Conservation (phyloP, 1,284 basidiomycete species). For the Leccinum fallax region DNA sequence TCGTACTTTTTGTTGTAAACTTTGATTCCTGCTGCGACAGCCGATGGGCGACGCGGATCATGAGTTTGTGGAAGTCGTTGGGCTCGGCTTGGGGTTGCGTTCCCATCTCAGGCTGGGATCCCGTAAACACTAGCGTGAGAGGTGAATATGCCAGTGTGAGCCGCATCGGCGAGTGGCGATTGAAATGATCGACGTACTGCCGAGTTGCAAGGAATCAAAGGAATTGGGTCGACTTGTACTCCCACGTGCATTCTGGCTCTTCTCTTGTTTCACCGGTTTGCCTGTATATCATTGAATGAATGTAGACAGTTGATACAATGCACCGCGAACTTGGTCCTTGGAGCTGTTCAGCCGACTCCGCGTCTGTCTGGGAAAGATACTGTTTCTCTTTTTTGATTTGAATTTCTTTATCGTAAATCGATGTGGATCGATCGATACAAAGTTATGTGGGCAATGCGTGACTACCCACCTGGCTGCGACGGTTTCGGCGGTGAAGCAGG, state of each 20-base stretch:
- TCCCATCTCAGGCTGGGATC: constrained; percentile 8
- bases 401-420: neutral
- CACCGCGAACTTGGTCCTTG: constrained; percentile 11
- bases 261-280: constrained; percentile 25
- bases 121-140: constrained; percentile 4
- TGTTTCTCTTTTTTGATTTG: constrained; percentile 8
- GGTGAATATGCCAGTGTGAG: neutral
- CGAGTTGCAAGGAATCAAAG: neutral
- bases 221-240: neutral
- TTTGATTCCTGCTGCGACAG: constrained; percentile 38
- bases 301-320: neutral
- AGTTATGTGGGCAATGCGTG: neutral
- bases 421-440: neutral
- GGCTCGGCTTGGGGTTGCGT: constrained; percentile 7
- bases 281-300: constrained; percentile 2
- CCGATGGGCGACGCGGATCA: constrained; percentile 39
- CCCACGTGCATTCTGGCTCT: neutral
- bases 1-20: constrained; percentile 47
- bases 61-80: constrained; percentile 19
- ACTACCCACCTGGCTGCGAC: constrained; percentile 8
- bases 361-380: neutral
- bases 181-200: constrained; percentile 12
- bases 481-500: constrained; percentile 8
- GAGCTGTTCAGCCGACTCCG: neutral
- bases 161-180: neutral